Conservation (phyloP, 805 yeast species). For the Ogataea paradorogensis region DNA sequence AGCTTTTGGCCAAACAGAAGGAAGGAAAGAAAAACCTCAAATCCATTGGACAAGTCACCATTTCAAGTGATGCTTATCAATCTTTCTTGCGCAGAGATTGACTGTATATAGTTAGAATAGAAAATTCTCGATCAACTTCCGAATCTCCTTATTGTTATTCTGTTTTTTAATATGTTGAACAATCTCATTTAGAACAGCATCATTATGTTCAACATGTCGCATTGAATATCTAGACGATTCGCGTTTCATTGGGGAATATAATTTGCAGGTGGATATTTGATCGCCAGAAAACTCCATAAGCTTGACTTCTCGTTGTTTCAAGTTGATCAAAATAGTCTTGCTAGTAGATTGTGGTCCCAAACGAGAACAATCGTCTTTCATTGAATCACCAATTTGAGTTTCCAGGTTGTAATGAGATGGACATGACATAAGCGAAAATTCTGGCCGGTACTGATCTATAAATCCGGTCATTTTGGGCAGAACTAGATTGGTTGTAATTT, state of each 20-base stretch:
- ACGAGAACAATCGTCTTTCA: conserved; percentile 44
- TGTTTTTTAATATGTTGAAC: conserved; percentile 5
- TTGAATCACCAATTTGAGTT: conserved; percentile 39
- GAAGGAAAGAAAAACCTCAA: conserved; percentile 89
- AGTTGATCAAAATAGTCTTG: conserved; percentile 23
- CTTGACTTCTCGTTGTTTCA: conserved; percentile 29
- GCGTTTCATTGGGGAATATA: conserved; percentile 14
- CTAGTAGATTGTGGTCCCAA: conserved; percentile 19
- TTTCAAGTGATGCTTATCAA: conserved; percentile 85
- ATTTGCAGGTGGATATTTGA: conserved; percentile 14
- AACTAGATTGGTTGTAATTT: conserved; percentile 1
- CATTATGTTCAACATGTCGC: conserved; percentile 15
- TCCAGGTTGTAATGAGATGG: conserved; percentile 45
- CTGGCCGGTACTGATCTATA: conserved; percentile 50
- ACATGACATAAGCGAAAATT: conserved; percentile 50
- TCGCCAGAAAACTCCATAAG: conserved; percentile 11
- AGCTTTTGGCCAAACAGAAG: conserved; percentile 81
- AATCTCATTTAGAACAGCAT: conserved; percentile 16
- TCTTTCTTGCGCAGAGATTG: conserved; percentile 58
- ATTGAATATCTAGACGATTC: background rate
- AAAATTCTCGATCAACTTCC: conserved; percentile 19
- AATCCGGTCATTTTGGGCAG: conserved; percentile 36
- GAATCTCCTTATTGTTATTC: conserved; percentile 15
- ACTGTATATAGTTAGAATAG: conserved; percentile 11
- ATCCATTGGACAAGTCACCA: conserved; percentile 70